phyloP scores from a whole-genome alignment of 768 basidiomycete species.

The Termitomyces eurrhizus region DNA sequence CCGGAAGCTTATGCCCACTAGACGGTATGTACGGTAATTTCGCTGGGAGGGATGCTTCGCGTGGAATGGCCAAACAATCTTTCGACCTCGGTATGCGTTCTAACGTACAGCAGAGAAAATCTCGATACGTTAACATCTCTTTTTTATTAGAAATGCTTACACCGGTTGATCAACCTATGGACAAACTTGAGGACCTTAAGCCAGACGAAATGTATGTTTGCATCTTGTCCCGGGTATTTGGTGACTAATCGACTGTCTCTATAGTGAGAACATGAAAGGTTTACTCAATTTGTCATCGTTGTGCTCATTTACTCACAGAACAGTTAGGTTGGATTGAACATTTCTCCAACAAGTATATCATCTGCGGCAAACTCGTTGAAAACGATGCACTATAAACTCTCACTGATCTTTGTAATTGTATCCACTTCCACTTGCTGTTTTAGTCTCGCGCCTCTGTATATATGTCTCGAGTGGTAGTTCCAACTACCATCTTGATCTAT shows the following conservation, averaged over 20 bases:
- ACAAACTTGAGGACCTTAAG: slow-evolving; percentile 76
- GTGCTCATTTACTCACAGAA: slow-evolving; percentile 3
- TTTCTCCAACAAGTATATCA: slow-evolving; percentile 88
- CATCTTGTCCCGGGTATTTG: background rate
- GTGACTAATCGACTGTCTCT: slow-evolving; percentile 9
- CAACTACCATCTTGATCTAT: no score
- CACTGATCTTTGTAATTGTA: background rate
- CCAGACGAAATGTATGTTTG: slow-evolving; percentile 75
- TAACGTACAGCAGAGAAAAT: background rate
- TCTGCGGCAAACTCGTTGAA: slow-evolving; percentile 86
- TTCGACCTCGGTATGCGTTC: slow-evolving; percentile 74
- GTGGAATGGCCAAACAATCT: slow-evolving; percentile 98
- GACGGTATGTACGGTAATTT: slow-evolving; percentile 98
- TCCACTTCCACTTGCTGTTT: background rate
- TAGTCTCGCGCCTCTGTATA: background rate
- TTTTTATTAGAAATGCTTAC: slow-evolving; percentile 77
- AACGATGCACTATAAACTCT: slow-evolving; percentile 49
- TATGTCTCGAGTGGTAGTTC: background rate
- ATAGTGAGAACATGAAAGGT: slow-evolving; percentile 92
- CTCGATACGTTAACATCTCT: background rate
- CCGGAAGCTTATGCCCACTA: slow-evolving; percentile 24
- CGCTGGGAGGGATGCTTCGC: slow-evolving; percentile 92
- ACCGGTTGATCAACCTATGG: slow-evolving; percentile 79
- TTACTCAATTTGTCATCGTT: slow-evolving; percentile 10
- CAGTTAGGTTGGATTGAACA: slow-evolving; percentile 86